Evolutionary conservation across 75 land plant genomes (phyloP).

Genomic region (Pinus albicaulis): DNA sequence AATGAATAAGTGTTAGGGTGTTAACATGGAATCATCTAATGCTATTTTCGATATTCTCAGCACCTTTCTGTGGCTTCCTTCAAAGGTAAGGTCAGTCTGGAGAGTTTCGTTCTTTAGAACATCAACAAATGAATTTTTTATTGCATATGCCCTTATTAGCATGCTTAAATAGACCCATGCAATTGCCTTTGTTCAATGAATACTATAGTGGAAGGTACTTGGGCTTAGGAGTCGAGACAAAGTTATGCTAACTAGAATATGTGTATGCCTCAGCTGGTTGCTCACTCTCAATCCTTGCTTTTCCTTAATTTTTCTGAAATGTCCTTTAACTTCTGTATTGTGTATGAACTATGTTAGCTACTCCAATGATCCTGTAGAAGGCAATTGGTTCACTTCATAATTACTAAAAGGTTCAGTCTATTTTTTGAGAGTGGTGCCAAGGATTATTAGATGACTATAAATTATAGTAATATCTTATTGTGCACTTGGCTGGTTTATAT

Average conservation of each 20-base stretch:
- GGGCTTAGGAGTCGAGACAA: background rate
- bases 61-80: too few species aligned
- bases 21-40: too few species aligned
- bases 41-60: too few species aligned
- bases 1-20: too few species aligned
- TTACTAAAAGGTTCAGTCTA: background rate
- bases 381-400: background rate
- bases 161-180: background rate
- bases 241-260: background rate
- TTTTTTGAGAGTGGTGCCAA: background rate
- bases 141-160: background rate
- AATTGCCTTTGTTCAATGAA: background rate
- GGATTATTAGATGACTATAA: background rate
- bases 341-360: background rate
- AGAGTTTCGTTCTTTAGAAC: too few species aligned
- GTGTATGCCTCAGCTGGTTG: background rate
- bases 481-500: too few species aligned
- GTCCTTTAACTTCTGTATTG: background rate
- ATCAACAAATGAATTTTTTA: too few species aligned
- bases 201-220: background rate
- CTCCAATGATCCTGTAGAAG: background rate
- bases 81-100: too few species aligned
- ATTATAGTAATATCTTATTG: too few species aligned
- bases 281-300: background rate
- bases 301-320: background rate